phyloP scores from a whole-genome alignment of 73 alveolate genomes.

The Paramecium tetraurelia region DNA sequence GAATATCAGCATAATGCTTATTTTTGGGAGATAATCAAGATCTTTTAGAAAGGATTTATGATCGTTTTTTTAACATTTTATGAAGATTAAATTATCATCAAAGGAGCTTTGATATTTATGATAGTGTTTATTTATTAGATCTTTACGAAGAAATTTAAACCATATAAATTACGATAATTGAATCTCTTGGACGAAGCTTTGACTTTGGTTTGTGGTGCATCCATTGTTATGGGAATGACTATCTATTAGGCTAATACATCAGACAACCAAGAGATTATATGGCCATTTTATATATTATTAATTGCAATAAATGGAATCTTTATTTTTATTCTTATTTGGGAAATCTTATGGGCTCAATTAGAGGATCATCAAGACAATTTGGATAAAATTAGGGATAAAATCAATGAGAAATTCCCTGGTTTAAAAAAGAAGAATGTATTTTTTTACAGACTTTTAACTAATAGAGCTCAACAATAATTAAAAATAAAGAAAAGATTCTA shows the following conservation, averaged over 20 bases:
- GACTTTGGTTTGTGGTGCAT: not conserved
- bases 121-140: not conserved
- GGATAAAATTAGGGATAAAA: not conserved
- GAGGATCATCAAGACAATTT: not conserved
- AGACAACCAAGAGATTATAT: conserved; percentile 1
- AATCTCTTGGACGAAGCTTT: not conserved
- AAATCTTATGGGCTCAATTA: not conserved
- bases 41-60: not conserved
- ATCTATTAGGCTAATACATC: not conserved
- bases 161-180: not conserved
- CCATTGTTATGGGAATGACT: not conserved
- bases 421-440: not conserved
- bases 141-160: not conserved
- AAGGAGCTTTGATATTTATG: conserved; percentile 1
- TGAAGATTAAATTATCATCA: not conserved
- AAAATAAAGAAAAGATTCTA: not conserved
- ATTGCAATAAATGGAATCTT: not conserved
- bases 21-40: conserved; percentile 10
- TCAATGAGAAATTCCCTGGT: not conserved
- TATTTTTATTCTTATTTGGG: not conserved
- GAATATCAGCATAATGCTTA: not conserved
- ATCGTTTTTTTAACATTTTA: not conserved
- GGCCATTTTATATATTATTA: conserved; percentile 17
- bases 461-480: not conserved
- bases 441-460: not conserved